Evolutionary conservation across 2,329 filamentous ascomycete species (phyloP), one percentile per base, ranked within the genome.

Genomic region (Acrodontium crateriforme): DNA sequence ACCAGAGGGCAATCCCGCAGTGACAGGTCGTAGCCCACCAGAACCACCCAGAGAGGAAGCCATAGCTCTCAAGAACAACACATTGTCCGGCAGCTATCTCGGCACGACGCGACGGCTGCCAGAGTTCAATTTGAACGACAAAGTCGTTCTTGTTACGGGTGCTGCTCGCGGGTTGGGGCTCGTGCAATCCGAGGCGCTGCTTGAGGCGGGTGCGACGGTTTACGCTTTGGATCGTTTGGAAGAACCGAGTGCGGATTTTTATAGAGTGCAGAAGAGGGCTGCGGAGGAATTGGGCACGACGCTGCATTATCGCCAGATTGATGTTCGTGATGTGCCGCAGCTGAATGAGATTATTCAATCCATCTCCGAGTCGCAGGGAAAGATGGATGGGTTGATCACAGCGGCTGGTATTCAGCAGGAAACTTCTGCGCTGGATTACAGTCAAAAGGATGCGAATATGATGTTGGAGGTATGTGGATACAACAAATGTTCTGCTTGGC

Each of bases 341-440:
- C 64, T 93, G 24, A 76, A 85, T 50, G 61, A 59, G 22, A 66
- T 79, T 28, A 63, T 91, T 25, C 62, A 67, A 38, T 62, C 59
- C 8, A 89, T 93, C 39, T 80, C 73, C 10, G 62, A 72, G 27
- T 57, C 68, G 34, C 70, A 83, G 38, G 77, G 77, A 5, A 70
- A 78, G 10, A 56, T 93, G 36, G 82, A 92, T 47, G 84, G 84
- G 0, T 58, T 92, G 30, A 71, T 93, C 25, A 74, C 75, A 0
- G 74, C 74, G 0, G 77, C 76, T 0, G 76, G 74, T 1, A 79
- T 83, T 44, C 81, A 92, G 56, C 78, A 91, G 54, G 82, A 91
- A 57, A 83, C 74, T 0, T 58, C 80, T 0, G 83, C 85, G 2
- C 62, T 93, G 30, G 82, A 92, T 26, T 91, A 92, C 50, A 62